Conservation (phyloP, 345 rosid species). For the Camelina sativa region DNA sequence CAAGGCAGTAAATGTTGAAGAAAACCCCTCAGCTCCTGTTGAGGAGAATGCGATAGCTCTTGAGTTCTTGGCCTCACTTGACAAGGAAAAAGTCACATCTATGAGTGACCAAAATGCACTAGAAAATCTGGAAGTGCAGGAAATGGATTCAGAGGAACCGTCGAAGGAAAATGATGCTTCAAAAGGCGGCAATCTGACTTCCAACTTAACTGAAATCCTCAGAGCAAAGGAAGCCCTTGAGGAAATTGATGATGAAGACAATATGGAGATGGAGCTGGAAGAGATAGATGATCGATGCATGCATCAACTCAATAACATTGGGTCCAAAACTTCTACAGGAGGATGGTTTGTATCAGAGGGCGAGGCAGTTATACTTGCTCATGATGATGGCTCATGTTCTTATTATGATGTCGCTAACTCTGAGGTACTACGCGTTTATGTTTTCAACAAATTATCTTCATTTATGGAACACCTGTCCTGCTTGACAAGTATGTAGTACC, state of each 20-base stretch:
- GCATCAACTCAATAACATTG: slow-evolving; percentile 67
- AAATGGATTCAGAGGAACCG: slow-evolving; percentile 54
- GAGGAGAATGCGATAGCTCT: slow-evolving; percentile 63
- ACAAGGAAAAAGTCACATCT: slow-evolving; percentile 46
- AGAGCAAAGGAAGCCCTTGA: slow-evolving; percentile 77
- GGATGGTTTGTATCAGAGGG: slow-evolving; percentile 99
- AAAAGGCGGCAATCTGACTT: slow-evolving; percentile 41
- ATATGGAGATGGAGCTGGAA: slow-evolving; percentile 54
- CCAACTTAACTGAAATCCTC: slow-evolving; percentile 55
- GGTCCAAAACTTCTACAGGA: slow-evolving; percentile 70
- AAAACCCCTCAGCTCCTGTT: slow-evolving; percentile 45
- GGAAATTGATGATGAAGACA: slow-evolving; percentile 82
- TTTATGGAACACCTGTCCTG: slow-evolving; percentile 14
- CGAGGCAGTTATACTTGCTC: slow-evolving; percentile 90
- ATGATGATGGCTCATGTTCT: slow-evolving; percentile 90
- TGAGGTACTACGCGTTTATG: slow-evolving; percentile 61
- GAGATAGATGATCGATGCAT: slow-evolving; percentile 59
- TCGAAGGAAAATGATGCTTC: slow-evolving; percentile 51
- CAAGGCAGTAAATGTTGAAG: slow-evolving; percentile 47
- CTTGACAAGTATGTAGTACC: background rate
- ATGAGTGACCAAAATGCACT: slow-evolving; percentile 38
- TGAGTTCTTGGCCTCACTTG: slow-evolving; percentile 66
- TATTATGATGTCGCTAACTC: slow-evolving; percentile 79
- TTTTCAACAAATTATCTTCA: background rate
- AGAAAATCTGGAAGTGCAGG: slow-evolving; percentile 57